Evolutionary conservation across 106 monocot species (phyloP).

Genomic region (Ottelia alismoides): DNA sequence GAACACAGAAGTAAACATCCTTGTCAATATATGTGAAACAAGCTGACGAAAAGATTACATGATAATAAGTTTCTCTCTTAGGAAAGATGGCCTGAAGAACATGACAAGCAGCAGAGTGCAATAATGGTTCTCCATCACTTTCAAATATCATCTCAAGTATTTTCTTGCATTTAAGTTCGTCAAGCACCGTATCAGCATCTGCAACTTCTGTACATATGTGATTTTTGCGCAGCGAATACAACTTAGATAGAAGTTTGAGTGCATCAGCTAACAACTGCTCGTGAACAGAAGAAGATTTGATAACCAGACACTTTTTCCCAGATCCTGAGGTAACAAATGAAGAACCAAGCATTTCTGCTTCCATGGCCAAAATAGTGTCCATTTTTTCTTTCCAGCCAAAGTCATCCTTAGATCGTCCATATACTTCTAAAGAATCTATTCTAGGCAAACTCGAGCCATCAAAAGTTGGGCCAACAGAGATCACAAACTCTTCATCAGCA

Average conservation of each 20-base stretch:
- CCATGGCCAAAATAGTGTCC: conserved; percentile 90
- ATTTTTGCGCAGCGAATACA: conserved; percentile 40
- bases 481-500: conserved; percentile 91
- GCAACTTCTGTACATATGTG: conserved; percentile 23
- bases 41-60: conserved; percentile 35
- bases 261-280: conserved; percentile 90
- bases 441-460: conserved; percentile 63
- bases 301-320: conserved; percentile 32
- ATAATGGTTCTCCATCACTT: conserved; percentile 68
- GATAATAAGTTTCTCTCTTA: conserved; percentile 78
- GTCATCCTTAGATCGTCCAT: conserved; percentile 93
- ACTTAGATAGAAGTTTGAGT: conserved; percentile 56
- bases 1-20: no score
- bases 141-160: conserved; percentile 78
- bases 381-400: conserved; percentile 99
- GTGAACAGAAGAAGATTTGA: conserved; percentile 66
- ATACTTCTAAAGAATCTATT: conserved; percentile 87
- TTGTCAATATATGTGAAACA: not conserved
- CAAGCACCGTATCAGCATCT: conserved; percentile 42
- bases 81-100: conserved; percentile 89
- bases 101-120: conserved; percentile 82
- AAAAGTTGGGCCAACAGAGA: conserved; percentile 60
- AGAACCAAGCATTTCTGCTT: conserved; percentile 43
- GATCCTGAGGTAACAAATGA: conserved; percentile 20
- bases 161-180: conserved; percentile 71